Evolutionary conservation across 305 asterid species (phyloP).

Genomic region (Fraxinus nigra): DNA sequence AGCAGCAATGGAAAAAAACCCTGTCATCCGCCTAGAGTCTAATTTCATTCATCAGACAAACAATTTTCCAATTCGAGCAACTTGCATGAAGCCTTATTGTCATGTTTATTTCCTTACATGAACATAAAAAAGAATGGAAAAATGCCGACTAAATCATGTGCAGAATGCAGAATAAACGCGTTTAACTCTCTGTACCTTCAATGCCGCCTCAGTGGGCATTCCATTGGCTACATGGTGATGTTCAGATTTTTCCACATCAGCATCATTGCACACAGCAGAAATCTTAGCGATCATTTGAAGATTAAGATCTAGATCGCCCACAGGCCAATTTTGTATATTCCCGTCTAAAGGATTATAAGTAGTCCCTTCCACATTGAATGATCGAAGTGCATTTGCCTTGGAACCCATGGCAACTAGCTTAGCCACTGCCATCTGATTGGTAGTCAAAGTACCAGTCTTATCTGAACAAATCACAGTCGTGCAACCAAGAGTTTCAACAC

Average conservation of each 20-base stretch:
- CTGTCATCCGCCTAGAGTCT: not conserved
- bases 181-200: conserved; percentile 37
- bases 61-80: not conserved
- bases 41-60: not conserved
- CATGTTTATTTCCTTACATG: not conserved
- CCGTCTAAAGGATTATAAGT: conserved; percentile 85
- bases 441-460: conserved; percentile 91
- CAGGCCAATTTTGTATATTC: conserved; percentile 65
- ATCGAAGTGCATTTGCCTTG: conserved; percentile 41
- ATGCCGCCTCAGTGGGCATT: conserved; percentile 89
- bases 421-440: conserved; percentile 94
- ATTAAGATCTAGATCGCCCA: conserved; percentile 62
- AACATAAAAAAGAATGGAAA: not conserved
- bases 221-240: conserved; percentile 62
- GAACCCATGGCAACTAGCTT: conserved; percentile 82
- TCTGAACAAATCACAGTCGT: conserved; percentile 98
- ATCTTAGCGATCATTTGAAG: conserved; percentile 82
- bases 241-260: conserved; percentile 60
- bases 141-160: not conserved
- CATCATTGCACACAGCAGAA: conserved; percentile 88
- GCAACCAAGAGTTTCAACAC: conserved; percentile 99
- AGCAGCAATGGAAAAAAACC: not conserved
- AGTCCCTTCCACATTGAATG: conserved; percentile 80
- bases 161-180: not conserved
- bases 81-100: not conserved